Evolutionary conservation across 208 protist species (phyloP), one percentile per base, ranked within the genome.

Genomic region (Crithidia expoeki): DNA sequence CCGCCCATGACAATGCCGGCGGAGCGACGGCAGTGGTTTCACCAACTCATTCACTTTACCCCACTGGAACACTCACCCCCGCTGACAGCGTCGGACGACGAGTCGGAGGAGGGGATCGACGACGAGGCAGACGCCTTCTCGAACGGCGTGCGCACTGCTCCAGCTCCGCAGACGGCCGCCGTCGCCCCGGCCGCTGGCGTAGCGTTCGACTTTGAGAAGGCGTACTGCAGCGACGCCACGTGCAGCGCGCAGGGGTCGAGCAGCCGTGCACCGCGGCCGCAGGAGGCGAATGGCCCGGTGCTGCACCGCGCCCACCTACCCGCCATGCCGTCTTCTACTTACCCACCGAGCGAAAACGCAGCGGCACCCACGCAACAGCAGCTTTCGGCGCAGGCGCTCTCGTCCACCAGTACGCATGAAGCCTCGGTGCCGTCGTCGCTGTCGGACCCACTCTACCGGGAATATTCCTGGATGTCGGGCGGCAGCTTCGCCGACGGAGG

Each of bases 31-130:
- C 70, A 62, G 61, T 69, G 60, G 70, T 76, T 57, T 25, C 42
- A 69, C 28, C 38, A 49, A 2, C 44, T 68, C 42, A 63, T 69
- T 16, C 66, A 76, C 70, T 76, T 69, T 46, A 68, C 60, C 6
- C 42, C 52, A 11, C n/a, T 69, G 1, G 61, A 56, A 0, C 21
- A 52, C 42, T 68, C 70, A 1, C 62, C 70, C 16, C 33, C 17
- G 9, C 19, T 69, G 16, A 63, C 61, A 9, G 25, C 38, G 21
- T 40, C 49, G 9, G 50, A 58, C 25, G 50, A 58, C 10, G 53
- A 57, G 32, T 17, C 25, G 2, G 38, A 38, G 2, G 16, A 23
- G 23, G 33, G 58, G 16, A 50, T 19, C 16, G 61, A 52, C 10
- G 61, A 64, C 11, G 62, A 53, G 5, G 53, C 6, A 11, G 53